Conservation (phyloP, 345 rosid species). For the Gossypium mustelinum region DNA sequence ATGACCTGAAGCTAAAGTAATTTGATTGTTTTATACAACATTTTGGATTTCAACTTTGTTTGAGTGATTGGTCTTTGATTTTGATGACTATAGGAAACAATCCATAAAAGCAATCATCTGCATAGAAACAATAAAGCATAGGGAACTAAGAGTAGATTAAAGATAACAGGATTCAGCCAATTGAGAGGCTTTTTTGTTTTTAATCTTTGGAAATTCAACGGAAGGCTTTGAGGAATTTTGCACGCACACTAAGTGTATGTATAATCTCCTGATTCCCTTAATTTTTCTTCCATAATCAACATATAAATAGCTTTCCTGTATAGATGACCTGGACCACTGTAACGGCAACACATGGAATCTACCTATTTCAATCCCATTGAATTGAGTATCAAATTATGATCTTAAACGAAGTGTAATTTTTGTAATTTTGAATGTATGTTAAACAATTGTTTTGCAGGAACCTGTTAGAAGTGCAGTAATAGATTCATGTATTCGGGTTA, state of each 20-base stretch:
- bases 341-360: neutral
- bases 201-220: neutral
- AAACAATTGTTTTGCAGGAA: conserved; percentile 40
- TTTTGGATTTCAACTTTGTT: neutral
- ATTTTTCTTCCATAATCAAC: too few relatives aligned
- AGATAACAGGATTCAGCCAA: neutral
- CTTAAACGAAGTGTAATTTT: neutral
- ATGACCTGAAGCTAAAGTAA: too few relatives aligned
- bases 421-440: neutral
- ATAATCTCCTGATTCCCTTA: too few relatives aligned
- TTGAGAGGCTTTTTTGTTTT: neutral
- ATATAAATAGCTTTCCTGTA: too few relatives aligned
- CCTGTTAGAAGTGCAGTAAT: conserved; percentile 65
- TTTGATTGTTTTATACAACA: neutral
- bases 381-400: neutral
- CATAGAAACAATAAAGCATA: neutral
- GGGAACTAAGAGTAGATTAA: neutral
- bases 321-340: neutral
- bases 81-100: neutral
- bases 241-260: neutral
- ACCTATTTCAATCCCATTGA: neutral
- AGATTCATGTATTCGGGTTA: conserved; percentile 72
- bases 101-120: neutral
- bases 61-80: neutral
- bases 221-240: neutral